phyloP scores from a whole-genome alignment of 306 rosid species.

The Adenanthera pavonina region DNA sequence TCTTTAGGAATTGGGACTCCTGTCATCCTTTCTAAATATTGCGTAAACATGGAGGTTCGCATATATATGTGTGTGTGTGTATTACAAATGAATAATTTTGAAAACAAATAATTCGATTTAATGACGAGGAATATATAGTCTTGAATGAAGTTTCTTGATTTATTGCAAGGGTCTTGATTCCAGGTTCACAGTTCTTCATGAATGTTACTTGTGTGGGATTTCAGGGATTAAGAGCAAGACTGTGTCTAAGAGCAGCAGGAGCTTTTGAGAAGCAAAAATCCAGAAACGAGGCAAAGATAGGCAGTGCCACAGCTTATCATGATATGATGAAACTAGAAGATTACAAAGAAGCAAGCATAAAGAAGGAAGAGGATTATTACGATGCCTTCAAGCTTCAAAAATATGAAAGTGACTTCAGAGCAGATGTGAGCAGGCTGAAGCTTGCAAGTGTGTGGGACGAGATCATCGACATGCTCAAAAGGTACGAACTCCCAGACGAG shows the following conservation, averaged over 20 bases:
- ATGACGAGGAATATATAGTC: too few species aligned
- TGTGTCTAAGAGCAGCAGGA: constrained; percentile 74
- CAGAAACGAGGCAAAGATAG: constrained; percentile 43
- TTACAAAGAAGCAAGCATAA: constrained; percentile 44
- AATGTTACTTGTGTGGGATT: constrained; percentile 10
- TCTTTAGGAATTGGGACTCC: too few species aligned
- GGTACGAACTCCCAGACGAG: constrained; percentile 70
- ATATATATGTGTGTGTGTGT: too few species aligned
- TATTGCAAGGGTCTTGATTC: too few species aligned
- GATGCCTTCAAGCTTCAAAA: constrained; percentile 74
- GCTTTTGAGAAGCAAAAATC: constrained; percentile 52
- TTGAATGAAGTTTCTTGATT: too few species aligned
- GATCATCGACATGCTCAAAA: constrained; percentile 63
- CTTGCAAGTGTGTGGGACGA: constrained; percentile 79
- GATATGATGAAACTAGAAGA: constrained; percentile 37
- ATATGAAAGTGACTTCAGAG: constrained; percentile 55
- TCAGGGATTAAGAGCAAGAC: constrained; percentile 66
- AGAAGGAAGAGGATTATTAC: constrained; percentile 50
- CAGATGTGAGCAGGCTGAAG: constrained; percentile 69
- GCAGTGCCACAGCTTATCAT: constrained; percentile 5
- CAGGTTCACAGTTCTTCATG: too few species aligned
- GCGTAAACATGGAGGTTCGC: too few species aligned
- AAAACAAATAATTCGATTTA: too few species aligned
- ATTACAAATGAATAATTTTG: too few species aligned
- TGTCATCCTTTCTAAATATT: too few species aligned